These are phyloP conservation scores for Polytrichum commune DNA, from an alignment of 225 moss, liverwort and hornwort genomes.

Conservation along the genomic window DNA sequence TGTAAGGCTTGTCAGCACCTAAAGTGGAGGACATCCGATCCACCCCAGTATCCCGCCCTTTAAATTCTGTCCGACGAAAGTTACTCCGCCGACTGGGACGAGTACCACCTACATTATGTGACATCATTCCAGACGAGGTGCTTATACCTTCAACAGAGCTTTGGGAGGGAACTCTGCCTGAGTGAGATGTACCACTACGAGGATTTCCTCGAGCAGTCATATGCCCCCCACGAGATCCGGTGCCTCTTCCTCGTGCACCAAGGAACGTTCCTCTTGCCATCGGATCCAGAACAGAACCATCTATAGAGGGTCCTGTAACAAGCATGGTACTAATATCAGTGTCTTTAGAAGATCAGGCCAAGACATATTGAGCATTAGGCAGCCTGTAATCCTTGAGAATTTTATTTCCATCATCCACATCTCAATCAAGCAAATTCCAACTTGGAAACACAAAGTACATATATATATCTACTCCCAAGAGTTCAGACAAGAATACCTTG, in stretches of 20 bases:
- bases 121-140: slow-evolving; percentile 27
- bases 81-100: slow-evolving; percentile 72
- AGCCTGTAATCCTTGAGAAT: no score
- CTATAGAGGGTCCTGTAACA: slow-evolving; percentile 28
- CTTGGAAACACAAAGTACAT: not conserved
- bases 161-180: slow-evolving; percentile 44
- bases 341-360: not conserved
- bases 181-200: slow-evolving; percentile 32
- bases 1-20: slow-evolving; percentile 26
- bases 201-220: slow-evolving; percentile 58
- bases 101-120: slow-evolving; percentile 44
- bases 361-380: no score
- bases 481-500: not conserved
- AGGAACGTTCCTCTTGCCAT: slow-evolving; percentile 49
- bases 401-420: no score
- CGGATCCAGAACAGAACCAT: slow-evolving; percentile 27
- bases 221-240: slow-evolving; percentile 41
- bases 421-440: not conserved
- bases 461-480: not conserved
- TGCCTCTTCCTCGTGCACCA: slow-evolving; percentile 73
- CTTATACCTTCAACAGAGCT: slow-evolving; percentile 43
- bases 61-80: slow-evolving; percentile 74
- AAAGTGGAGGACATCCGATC: slow-evolving; percentile 34
- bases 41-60: slow-evolving; percentile 50
- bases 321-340: not conserved